Evolutionary conservation across 352 stramenopile species (phyloP).

Genomic region (Globisporangium middletonii): DNA sequence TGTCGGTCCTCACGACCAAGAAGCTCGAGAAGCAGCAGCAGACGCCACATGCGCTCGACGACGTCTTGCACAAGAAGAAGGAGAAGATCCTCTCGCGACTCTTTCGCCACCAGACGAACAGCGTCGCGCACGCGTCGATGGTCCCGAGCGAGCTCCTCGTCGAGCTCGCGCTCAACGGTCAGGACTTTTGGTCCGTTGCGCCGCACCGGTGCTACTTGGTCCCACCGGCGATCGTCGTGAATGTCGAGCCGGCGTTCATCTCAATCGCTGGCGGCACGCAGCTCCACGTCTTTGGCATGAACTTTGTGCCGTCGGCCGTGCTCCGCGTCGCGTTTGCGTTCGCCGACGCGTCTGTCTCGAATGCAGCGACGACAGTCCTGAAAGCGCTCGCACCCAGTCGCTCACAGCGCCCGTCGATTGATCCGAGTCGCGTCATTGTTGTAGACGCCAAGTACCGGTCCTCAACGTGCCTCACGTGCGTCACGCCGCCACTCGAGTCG

Average conservation of each 20-base stretch:
- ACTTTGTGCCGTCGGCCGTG: slow-evolving; percentile 36
- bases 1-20: slow-evolving; percentile 43
- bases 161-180: slow-evolving; percentile 56
- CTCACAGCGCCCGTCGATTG: slow-evolving; percentile 21
- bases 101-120: slow-evolving; percentile 30
- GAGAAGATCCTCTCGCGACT: slow-evolving; percentile 41
- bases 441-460: slow-evolving; percentile 55
- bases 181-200: slow-evolving; percentile 53
- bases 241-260: slow-evolving; percentile 36
- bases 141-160: slow-evolving; percentile 46
- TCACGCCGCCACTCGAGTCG: slow-evolving; percentile 27
- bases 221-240: slow-evolving; percentile 28
- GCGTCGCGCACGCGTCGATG: slow-evolving; percentile 14
- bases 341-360: neutral
- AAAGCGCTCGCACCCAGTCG: neutral
- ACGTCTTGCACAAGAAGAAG: slow-evolving; percentile 21
- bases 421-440: slow-evolving; percentile 30
- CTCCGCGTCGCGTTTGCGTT: slow-evolving; percentile 46
- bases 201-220: slow-evolving; percentile 27
- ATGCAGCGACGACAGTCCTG: no score
- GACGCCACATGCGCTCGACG: slow-evolving; percentile 1
- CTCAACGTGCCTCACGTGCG: slow-evolving; percentile 32
- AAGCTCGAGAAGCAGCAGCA: slow-evolving; percentile 13
- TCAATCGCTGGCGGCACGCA: slow-evolving; percentile 32
- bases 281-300: slow-evolving; percentile 38